These are phyloP conservation scores for Eutrema yunnanense DNA, from an alignment of 345 rosid species.

Conservation along the genomic window DNA sequence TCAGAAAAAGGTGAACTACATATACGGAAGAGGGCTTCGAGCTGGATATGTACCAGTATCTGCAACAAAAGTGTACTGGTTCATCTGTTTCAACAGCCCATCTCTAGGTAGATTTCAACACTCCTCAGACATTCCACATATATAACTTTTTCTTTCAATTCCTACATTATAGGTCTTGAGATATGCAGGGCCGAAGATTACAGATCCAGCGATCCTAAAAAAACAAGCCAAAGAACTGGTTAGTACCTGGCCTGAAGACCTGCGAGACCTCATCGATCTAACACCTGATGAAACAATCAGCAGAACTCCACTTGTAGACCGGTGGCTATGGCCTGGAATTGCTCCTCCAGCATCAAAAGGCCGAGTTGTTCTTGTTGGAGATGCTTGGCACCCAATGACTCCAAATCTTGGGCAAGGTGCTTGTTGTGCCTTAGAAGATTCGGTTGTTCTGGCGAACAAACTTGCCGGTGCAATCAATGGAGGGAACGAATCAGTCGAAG, in stretches of 20 bases:
- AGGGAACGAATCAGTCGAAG: conserved; percentile 41
- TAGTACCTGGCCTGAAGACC: conserved; percentile 59
- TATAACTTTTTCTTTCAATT: neutral
- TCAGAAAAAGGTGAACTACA: conserved; percentile 54
- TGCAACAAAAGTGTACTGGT: conserved; percentile 78
- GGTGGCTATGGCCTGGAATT: conserved; percentile 79
- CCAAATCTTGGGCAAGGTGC: conserved; percentile 94
- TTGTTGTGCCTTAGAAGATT: conserved; percentile 85
- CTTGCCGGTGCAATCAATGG: conserved; percentile 48
- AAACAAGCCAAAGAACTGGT: conserved; percentile 58
- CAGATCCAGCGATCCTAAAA: conserved; percentile 59
- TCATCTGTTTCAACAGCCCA: conserved; percentile 79
- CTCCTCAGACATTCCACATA: neutral
- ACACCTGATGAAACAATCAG: conserved; percentile 71
- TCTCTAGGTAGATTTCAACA: conserved; percentile 51
- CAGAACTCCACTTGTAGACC: conserved; percentile 70
- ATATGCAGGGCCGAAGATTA: conserved; percentile 63
- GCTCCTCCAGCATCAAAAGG: conserved; percentile 67
- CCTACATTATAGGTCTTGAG: neutral
- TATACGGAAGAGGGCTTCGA: conserved; percentile 78
- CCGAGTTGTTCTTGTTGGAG: conserved; percentile 62
- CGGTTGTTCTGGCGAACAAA: conserved; percentile 62
- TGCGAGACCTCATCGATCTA: conserved; percentile 49
- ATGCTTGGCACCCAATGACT: conserved; percentile 99
- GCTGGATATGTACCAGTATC: conserved; percentile 90